These are phyloP conservation scores for Colletotrichum neosansevieriae DNA, from an alignment of 2,329 filamentous ascomycete species.

Conservation along the genomic window DNA sequence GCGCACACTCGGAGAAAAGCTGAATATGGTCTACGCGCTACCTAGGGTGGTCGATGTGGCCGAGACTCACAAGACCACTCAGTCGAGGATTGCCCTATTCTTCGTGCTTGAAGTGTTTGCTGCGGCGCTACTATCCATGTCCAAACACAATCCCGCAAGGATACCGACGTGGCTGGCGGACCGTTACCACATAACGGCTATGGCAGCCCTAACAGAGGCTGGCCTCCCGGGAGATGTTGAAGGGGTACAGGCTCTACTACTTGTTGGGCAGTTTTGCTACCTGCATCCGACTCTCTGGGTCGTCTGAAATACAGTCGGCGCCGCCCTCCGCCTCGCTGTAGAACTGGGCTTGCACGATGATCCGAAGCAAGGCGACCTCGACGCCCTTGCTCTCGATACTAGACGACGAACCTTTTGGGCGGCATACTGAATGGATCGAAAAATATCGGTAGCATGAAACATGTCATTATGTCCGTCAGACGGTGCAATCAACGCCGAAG, in stretches of 20 bases:
- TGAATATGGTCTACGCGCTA: neutral
- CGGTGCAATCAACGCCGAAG: neutral
- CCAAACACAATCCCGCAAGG: slow-evolving; percentile 1
- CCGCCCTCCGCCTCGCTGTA: neutral
- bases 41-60: neutral
- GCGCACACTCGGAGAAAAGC: neutral
- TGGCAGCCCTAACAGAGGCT: neutral
- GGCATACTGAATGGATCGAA: neutral
- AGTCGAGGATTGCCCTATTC: neutral
- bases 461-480: slow-evolving; percentile 8
- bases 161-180: slow-evolving; percentile 6
- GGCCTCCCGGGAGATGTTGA: slow-evolving; percentile 8
- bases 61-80: neutral
- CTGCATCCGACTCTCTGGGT: neutral
- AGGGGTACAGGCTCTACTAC: neutral
- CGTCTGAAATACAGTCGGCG: slow-evolving; percentile 13
- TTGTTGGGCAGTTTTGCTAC: neutral
- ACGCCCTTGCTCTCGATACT: slow-evolving; percentile 1
- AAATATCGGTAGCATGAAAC: slow-evolving; percentile 5
- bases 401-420: neutral
- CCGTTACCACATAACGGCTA: neutral
- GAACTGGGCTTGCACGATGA: slow-evolving; percentile 9
- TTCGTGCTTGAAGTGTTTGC: slow-evolving; percentile 7
- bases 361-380: neutral
- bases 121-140: neutral